Evolutionary conservation across 345 rosid genomes (phyloP), one percentile per base, ranked within the genome.

Genomic region (Punica granatum): DNA sequence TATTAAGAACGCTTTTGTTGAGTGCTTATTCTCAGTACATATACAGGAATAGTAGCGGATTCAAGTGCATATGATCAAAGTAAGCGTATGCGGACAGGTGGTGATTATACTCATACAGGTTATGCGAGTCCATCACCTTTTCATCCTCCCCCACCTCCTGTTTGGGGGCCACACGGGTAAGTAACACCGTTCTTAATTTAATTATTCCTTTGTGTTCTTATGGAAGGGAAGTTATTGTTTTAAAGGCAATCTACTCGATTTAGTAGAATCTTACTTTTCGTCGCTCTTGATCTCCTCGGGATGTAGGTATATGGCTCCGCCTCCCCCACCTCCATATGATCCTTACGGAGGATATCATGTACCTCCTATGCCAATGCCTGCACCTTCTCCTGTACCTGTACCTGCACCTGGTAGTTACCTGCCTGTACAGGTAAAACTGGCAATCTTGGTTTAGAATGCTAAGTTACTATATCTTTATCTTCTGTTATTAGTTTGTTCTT

Each of bases 121-220:
- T 91, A 94, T 80, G 60, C 88, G 30, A 72, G 93, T 66, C 96
- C 99, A 25, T 82, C 96, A 74, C 92, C 97, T 30, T 91, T 88
- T 74, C 96, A 94, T 68, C 90, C 94, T 71, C 88, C 98, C 70
- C 92, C 95, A 28, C 81, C 96, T 48, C 90, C 96, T 64, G 95
- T 89, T 51, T 94, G 99, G 99, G 96, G 90, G 63, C 92, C 96
- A 25, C 99, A 89, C 74, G 99, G 98, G 99, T 94, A 80, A 72
- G 78, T 21, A 68, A 53, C 26, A 56, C 31, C 2, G 6, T 0
- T 12, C 12, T 28, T 56, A 25, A 28, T 65, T 37, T 42, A 13
- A 64, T 3, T 33, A 39, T 12, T 25, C 23, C 14, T 34, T 12
- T 28, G 39, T 64, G 63, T 26, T 33, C 10, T 28, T 16, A 51